Evolutionary conservation across 2,329 filamentous ascomycete species (phyloP).

Genomic region (Pseudogymnoascus verrucosus): DNA sequence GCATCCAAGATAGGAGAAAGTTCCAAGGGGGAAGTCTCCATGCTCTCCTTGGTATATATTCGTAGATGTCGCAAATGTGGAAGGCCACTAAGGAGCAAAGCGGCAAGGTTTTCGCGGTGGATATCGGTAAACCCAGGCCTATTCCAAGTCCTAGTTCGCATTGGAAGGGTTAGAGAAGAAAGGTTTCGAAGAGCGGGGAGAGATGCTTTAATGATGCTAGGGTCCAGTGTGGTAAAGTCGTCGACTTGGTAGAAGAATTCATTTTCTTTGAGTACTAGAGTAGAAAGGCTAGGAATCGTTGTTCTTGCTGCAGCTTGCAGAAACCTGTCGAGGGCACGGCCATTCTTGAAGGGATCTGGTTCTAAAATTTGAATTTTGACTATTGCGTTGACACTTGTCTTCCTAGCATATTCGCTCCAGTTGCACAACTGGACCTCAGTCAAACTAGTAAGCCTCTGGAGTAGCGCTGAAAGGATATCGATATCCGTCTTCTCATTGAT

Average conservation of each 20-base stretch:
- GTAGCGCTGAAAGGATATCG: neutral
- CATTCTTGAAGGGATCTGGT: neutral
- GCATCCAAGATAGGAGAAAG: neutral
- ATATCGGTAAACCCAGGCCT: neutral
- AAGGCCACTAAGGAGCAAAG: neutral
- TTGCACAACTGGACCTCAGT: neutral
- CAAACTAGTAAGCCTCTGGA: neutral
- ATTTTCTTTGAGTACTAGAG: neutral
- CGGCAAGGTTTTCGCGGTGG: neutral
- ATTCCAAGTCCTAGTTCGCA: neutral
- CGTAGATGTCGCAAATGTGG: neutral
- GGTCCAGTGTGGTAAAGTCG: neutral
- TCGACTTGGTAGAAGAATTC: neutral
- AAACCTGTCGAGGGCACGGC: neutral
- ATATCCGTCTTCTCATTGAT: neutral
- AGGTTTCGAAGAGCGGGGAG: neutral
- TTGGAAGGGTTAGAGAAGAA: neutral
- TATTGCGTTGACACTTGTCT: neutral
- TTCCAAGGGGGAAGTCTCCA: neutral
- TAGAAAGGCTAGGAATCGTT: neutral
- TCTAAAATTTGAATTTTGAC: neutral
- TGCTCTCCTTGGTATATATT: neutral
- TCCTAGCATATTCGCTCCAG: neutral
- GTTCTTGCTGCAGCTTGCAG: neutral
- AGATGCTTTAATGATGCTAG: neutral